phyloP scores from a whole-genome alignment of 2,329 filamentous ascomycete species.

The Pseudogymnoascus sp. region DNA sequence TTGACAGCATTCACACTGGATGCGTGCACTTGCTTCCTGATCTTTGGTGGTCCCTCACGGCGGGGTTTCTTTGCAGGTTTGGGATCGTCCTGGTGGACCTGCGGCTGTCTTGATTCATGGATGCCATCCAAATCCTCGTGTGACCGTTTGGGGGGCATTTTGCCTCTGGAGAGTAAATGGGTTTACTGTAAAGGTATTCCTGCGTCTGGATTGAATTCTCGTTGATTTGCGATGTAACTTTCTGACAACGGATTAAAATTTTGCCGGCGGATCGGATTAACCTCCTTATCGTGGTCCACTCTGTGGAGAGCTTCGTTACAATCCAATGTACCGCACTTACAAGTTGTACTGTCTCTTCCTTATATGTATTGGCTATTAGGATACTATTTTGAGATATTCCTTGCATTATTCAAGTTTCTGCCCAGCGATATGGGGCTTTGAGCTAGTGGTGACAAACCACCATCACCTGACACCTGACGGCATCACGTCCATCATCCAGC shows the following conservation, averaged over 20 bases:
- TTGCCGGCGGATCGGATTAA: neutral
- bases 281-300: neutral
- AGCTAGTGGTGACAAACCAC: neutral
- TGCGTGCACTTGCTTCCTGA: constrained; percentile 26
- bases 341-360: neutral
- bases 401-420: neutral
- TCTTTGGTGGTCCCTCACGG: constrained; percentile 20
- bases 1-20: constrained; percentile 52
- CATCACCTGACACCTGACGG: constrained; percentile 1
- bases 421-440: neutral
- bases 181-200: neutral
- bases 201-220: neutral
- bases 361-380: neutral
- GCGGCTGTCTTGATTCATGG: constrained; percentile 27
- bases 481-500: neutral
- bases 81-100: constrained; percentile 19
- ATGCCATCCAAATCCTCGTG: constrained; percentile 19
- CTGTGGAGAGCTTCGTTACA: neutral
- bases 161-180: constrained; percentile 9
- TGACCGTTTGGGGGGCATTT: constrained; percentile 27
- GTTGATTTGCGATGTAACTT: constrained; percentile 6
- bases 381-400: neutral
- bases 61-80: constrained; percentile 28
- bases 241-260: constrained; percentile 8
- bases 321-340: neutral